Percentiles rank a stretch among this genome's conserved stretches.
These are phyloP conservation scores for Aspergillus indologenus DNA, from an alignment of 495 filamentous ascomycete species.

Conservation along the genomic window DNA sequence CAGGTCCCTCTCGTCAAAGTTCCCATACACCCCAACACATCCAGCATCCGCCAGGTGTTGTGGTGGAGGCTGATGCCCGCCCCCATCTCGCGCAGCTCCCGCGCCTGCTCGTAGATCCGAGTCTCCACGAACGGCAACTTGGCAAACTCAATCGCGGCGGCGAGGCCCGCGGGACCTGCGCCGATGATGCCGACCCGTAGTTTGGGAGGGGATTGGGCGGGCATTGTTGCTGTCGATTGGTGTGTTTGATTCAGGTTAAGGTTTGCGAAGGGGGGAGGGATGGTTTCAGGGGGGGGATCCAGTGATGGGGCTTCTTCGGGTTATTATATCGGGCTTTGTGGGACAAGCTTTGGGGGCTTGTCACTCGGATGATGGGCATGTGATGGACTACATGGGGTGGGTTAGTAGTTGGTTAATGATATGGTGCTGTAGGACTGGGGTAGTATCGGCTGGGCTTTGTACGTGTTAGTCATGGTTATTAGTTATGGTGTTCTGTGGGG, in stretches of 20 bases:
- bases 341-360: no score
- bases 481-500: no score
- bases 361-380: no score
- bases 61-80: constrained; percentile 45
- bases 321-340: no score
- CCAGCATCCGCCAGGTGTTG: constrained; percentile 29
- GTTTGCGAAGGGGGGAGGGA: not conserved
- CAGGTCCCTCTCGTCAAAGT: constrained; percentile 21
- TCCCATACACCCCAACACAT: constrained; percentile 20
- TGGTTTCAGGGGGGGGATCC: not conserved
- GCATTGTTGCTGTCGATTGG: not conserved
- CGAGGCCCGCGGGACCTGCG: constrained; percentile 47
- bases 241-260: constrained; percentile 6
- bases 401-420: no score
- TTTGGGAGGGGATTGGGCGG: not conserved
- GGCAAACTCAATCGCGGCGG: constrained; percentile 48
- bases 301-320: no score
- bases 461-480: no score
- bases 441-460: no score
- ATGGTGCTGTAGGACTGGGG: no score
- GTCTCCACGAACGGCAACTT: constrained; percentile 42
- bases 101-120: constrained; percentile 48
- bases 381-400: no score
- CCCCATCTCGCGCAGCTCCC: constrained; percentile 45
- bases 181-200: constrained; percentile 40